Evolutionary conservation across 345 rosid species (phyloP).

Genomic region (Eucalyptus cloeziana): DNA sequence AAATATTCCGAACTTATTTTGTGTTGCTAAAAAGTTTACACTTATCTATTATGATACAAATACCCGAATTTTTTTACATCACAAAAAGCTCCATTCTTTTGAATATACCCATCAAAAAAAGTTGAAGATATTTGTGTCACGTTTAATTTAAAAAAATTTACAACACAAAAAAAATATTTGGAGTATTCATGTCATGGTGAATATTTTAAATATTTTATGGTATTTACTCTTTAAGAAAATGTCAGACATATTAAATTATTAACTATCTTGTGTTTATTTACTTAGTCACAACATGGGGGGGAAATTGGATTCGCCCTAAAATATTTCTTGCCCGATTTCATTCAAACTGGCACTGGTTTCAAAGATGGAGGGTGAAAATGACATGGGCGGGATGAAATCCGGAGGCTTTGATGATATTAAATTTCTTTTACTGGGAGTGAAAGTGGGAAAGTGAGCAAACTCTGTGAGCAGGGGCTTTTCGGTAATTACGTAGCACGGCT

Average conservation of each 20-base stretch:
- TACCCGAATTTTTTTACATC: accelerated
- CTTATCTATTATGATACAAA: no score
- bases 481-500: not conserved
- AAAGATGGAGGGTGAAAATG: not conserved
- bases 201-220: no score
- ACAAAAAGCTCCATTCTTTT: no score
- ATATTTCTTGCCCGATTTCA: not conserved
- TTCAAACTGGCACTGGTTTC: not conserved
- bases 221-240: not conserved
- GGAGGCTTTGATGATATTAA: not conserved
- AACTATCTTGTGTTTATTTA: not conserved
- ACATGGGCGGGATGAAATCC: not conserved
- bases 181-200: accelerated
- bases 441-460: not conserved
- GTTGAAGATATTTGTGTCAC: accelerated
- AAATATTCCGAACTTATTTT: no score
- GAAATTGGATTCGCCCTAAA: not conserved
- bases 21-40: accelerated
- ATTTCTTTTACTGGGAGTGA: not conserved
- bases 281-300: not conserved
- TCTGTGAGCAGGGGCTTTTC: not conserved
- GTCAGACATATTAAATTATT: not conserved
- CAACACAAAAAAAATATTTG: not conserved
- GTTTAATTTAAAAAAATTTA: no score
- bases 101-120: accelerated